Conservation (phyloP, 139 green algal genomes). For the Haematococcus sp. region DNA sequence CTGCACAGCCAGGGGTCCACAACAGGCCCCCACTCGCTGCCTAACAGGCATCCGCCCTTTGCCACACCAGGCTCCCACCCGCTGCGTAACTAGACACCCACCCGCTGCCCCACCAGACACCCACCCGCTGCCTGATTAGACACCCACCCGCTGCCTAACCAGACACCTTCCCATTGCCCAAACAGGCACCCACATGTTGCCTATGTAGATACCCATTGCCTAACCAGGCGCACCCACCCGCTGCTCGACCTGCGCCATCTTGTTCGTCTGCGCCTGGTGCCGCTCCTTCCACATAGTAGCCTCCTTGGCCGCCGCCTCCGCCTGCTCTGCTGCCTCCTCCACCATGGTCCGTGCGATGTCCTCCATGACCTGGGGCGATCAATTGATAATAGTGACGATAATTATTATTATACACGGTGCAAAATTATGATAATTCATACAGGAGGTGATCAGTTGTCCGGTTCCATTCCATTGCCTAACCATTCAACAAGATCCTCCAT, state of each 20-base stretch:
- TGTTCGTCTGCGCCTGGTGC: conserved; percentile 46
- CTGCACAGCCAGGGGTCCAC: too few relatives aligned
- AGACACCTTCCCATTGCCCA: not conserved
- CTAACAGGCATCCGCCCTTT: too few relatives aligned
- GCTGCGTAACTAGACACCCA: too few relatives aligned
- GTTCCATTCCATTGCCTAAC: too few relatives aligned
- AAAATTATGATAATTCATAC: too few relatives aligned
- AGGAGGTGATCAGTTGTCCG: too few relatives aligned
- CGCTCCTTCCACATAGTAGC: conserved; percentile 44
- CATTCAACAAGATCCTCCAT: too few relatives aligned
- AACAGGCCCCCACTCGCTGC: too few relatives aligned
- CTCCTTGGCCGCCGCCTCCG: conserved; percentile 31
- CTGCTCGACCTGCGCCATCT: conserved; percentile 50
- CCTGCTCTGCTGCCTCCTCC: conserved; percentile 38
- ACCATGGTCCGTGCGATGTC: conserved; percentile 34
- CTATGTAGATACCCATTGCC: not conserved
- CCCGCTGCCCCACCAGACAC: not conserved
- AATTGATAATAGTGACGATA: too few relatives aligned
- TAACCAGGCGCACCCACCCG: conserved; percentile 24
- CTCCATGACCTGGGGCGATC: conserved; percentile 21
- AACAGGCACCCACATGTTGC: not conserved
- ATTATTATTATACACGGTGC: too few relatives aligned
- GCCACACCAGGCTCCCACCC: too few relatives aligned
- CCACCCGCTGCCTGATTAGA: not conserved
- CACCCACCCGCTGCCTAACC: not conserved